phyloP scores from a whole-genome alignment of 108 stramenopile species.

The Skeletonema menzelii region DNA sequence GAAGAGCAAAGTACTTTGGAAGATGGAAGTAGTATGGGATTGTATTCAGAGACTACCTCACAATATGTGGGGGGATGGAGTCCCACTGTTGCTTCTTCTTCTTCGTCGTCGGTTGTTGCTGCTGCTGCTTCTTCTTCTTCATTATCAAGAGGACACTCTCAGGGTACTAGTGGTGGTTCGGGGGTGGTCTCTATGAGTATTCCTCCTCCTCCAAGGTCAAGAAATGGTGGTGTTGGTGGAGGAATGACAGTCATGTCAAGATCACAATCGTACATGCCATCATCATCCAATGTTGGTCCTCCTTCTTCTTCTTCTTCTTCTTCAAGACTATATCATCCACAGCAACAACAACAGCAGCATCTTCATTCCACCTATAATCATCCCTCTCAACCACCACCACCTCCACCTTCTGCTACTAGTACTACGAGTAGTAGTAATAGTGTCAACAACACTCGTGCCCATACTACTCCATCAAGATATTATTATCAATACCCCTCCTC shows the following conservation, averaged over 20 bases:
- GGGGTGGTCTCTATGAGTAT: too few species aligned
- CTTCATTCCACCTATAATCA: neutral
- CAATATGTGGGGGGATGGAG: constrained; percentile 1
- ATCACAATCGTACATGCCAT: neutral
- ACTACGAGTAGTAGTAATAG: too few species aligned
- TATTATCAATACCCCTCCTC: too few species aligned
- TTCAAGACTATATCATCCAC: neutral
- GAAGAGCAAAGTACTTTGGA: neutral
- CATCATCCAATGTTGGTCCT: too few species aligned
- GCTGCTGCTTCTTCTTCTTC: neutral
- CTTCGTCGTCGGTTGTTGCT: neutral
- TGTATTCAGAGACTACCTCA: neutral
- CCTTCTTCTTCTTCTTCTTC: neutral
- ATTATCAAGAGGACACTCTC: neutral
- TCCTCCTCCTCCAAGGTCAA: neutral
- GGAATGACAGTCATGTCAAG: neutral
- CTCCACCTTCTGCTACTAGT: neutral
- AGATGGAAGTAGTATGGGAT: neutral
- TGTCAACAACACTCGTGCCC: neutral
- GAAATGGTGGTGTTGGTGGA: neutral
- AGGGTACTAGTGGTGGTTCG: neutral
- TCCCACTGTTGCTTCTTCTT: neutral
- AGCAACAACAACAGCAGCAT: neutral
- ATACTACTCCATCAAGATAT: too few species aligned
- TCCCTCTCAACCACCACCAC: neutral